phyloP scores from a whole-genome alignment of 805 yeast species.

The Candida ficus region DNA sequence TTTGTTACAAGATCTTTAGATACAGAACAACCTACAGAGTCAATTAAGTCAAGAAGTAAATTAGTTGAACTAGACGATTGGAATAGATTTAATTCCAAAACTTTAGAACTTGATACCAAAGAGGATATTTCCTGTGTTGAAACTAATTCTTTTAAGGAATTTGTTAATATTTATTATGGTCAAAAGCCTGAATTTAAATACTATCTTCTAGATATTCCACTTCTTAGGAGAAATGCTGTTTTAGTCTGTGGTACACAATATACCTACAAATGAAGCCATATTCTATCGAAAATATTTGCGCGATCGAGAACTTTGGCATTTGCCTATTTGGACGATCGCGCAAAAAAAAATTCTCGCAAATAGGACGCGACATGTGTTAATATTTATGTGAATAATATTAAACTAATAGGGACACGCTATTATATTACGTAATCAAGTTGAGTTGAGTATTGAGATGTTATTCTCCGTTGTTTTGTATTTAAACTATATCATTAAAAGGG shows the following conservation, averaged over 20 bases:
- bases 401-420: no score
- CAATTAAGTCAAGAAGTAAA: neutral
- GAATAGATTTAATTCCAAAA: neutral
- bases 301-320: no score
- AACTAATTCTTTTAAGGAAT: neutral
- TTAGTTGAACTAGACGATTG: neutral
- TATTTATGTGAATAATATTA: no score
- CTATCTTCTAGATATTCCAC: neutral
- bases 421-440: no score
- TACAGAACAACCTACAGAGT: neutral
- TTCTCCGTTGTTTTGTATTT: no score
- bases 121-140: neutral
- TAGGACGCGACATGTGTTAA: no score
- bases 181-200: conserved; percentile 14
- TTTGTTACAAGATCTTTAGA: conserved; percentile 27
- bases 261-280: no score
- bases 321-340: no score
- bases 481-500: no score
- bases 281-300: no score
- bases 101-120: neutral
- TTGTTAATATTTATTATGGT: conserved; percentile 4
- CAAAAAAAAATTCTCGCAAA: no score
- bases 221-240: conserved; percentile 31
- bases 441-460: no score
- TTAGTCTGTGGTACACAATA: conserved; percentile 46